Evolutionary conservation across 2,329 filamentous ascomycete species (phyloP).

Genomic region (Aspergillus hortae): DNA sequence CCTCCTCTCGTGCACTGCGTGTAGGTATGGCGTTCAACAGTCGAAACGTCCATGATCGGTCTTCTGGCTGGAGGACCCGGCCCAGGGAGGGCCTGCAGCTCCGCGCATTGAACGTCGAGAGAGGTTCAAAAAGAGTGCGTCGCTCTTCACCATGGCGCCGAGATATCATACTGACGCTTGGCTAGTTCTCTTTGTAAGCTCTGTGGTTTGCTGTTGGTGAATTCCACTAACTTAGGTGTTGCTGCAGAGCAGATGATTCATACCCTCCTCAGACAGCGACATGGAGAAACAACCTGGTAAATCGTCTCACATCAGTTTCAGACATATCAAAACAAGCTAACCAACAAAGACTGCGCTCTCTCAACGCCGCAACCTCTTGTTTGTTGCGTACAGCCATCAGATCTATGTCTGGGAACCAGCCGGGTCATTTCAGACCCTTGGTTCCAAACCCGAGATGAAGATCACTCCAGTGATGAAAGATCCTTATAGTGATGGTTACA

Average conservation of each 20-base stretch:
- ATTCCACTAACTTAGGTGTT: not conserved
- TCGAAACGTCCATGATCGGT: slow-evolving; percentile 2
- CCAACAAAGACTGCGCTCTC: slow-evolving; percentile 41
- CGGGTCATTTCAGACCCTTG: slow-evolving; percentile 39
- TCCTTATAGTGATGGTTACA: slow-evolving; percentile 47
- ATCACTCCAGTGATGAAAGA: slow-evolving; percentile 42
- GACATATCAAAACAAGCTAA: not conserved
- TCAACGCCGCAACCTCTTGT: slow-evolving; percentile 46
- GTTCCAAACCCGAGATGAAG: slow-evolving; percentile 37
- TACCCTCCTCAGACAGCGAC: slow-evolving; percentile 29
- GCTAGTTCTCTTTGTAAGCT: slow-evolving; percentile 16
- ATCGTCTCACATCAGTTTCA: slow-evolving; percentile 1
- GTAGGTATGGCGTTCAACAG: slow-evolving; percentile 20
- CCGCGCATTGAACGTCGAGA: slow-evolving; percentile 31
- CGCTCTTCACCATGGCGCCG: not conserved
- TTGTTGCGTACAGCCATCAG: slow-evolving; percentile 38
- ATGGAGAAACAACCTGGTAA: slow-evolving; percentile 46
- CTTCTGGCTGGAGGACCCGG: slow-evolving; percentile 6
- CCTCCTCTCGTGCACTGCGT: not conserved
- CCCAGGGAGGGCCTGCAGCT: slow-evolving; percentile 24
- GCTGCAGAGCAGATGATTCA: slow-evolving; percentile 24
- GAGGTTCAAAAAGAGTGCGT: slow-evolving; percentile 32
- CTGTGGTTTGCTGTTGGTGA: slow-evolving; percentile 1
- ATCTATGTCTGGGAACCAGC: slow-evolving; percentile 45
- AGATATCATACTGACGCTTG: slow-evolving; percentile 8